Conservation (phyloP, 306 rosid genomes). For the Prinsepia uniflora region DNA sequence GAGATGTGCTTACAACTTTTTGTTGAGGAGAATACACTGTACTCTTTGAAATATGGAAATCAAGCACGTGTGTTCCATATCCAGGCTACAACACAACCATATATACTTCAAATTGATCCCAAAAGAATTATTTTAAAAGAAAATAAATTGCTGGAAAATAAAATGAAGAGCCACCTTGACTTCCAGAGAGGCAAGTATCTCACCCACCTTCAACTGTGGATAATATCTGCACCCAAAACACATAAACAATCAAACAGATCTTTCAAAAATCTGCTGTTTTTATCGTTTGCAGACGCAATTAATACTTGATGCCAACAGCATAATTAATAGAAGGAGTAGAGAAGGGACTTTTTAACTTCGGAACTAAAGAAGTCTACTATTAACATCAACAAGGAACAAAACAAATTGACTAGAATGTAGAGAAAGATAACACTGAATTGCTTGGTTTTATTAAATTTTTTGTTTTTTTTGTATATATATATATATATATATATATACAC, state of each 20-base stretch:
- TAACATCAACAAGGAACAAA: background rate
- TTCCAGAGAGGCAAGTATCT: slow-evolving; percentile 52
- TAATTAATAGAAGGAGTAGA: background rate
- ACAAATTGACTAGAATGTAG: background rate
- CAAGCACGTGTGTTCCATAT: slow-evolving; percentile 56
- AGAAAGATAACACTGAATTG: slow-evolving; percentile 2
- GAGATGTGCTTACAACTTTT: slow-evolving; percentile 63
- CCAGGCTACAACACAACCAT: slow-evolving; percentile 59
- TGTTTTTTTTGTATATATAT: too few species aligned
- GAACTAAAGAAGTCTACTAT: background rate
- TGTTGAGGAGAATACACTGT: slow-evolving; percentile 32
- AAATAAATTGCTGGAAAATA: background rate
- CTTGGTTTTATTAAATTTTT: too few species aligned
- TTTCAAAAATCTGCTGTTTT: background rate
- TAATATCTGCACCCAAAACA: slow-evolving; percentile 50
- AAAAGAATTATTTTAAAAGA: background rate
- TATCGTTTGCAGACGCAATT: background rate
- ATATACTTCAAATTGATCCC: slow-evolving; percentile 6
- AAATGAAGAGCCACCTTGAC: slow-evolving; percentile 50
- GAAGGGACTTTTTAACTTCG: background rate
- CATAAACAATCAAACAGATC: background rate
- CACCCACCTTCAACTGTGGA: slow-evolving; percentile 63
- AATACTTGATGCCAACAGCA: background rate
- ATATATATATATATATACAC: background rate
- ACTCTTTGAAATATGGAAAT: slow-evolving; percentile 62